Conservation (phyloP, 768 basidiomycete species). For the Ephemerocybe angulata region DNA sequence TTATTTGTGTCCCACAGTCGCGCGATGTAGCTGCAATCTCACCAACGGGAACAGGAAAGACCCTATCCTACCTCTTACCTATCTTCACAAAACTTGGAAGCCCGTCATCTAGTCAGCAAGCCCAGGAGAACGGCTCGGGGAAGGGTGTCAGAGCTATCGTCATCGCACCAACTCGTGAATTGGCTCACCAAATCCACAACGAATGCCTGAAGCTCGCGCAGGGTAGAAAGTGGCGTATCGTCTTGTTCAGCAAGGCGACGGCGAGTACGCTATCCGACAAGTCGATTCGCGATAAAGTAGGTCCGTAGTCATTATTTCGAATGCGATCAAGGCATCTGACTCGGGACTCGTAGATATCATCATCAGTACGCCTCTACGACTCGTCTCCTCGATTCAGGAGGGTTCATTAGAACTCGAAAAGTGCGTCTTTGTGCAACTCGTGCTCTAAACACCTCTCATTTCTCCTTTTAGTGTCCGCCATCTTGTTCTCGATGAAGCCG, state of each 20-base stretch:
- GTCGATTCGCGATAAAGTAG: slow-evolving; percentile 69
- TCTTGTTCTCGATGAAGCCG: slow-evolving; percentile 86
- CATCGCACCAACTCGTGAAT: slow-evolving; percentile 88
- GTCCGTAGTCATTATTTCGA: slow-evolving; percentile 38
- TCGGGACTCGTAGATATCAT: slow-evolving; percentile 64
- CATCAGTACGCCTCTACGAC: slow-evolving; percentile 86
- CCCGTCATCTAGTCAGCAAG: slow-evolving; percentile 44
- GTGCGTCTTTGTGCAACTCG: slow-evolving; percentile 39
- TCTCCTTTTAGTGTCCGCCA: slow-evolving; percentile 66
- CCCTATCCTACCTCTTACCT: slow-evolving; percentile 86
- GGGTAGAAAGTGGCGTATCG: slow-evolving; percentile 78
- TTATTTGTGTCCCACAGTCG: slow-evolving; percentile 36
- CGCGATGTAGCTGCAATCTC: slow-evolving; percentile 93
- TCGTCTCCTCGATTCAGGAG: slow-evolving; percentile 76
- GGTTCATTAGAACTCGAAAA: slow-evolving; percentile 65
- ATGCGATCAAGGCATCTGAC: slow-evolving; percentile 4
- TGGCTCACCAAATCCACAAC: slow-evolving; percentile 94
- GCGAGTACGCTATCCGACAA: slow-evolving; percentile 78
- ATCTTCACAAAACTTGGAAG: slow-evolving; percentile 57
- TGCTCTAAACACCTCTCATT: neutral
- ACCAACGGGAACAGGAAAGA: slow-evolving; percentile 97
- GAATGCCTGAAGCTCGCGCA: slow-evolving; percentile 81
- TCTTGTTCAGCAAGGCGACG: slow-evolving; percentile 87
- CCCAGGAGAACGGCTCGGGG: slow-evolving; percentile 38
- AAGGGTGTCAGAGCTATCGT: slow-evolving; percentile 74